Conservation (phyloP, 805 yeast genomes). For the Suhomyces canberraensis region DNA sequence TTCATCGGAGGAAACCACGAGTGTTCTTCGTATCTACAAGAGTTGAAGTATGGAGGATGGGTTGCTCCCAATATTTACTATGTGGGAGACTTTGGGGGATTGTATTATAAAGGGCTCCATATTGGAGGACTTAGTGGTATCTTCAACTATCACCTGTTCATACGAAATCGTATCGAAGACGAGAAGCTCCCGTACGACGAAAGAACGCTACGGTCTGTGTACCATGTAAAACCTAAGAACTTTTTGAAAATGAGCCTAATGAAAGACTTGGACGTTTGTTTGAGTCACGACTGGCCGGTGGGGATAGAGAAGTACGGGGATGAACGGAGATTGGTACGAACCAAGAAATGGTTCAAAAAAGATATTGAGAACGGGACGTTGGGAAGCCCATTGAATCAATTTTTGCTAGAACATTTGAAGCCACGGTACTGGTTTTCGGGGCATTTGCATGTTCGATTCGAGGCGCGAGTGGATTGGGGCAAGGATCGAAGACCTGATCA, state of each 20-base stretch:
- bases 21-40: constrained; percentile 71
- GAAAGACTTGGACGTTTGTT: constrained; percentile 48
- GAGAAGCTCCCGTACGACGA: constrained; percentile 49
- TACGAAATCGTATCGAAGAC: constrained; percentile 39
- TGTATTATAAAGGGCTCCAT: constrained; percentile 72
- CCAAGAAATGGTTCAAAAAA: constrained; percentile 62
- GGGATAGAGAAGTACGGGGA: constrained; percentile 70
- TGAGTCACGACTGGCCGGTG: constrained; percentile 95
- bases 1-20: constrained; percentile 97
- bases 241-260: constrained; percentile 52
- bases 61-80: constrained; percentile 85
- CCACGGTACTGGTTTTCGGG: constrained; percentile 86
- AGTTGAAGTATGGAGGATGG: constrained; percentile 85
- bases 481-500: no score
- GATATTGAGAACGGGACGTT: constrained; percentile 60
- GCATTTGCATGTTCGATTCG: constrained; percentile 76
- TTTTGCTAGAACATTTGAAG: constrained; percentile 47
- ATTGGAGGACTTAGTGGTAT: constrained; percentile 88
- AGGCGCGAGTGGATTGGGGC: constrained; percentile 37
- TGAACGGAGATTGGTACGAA: constrained; percentile 41
- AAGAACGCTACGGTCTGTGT: constrained; percentile 52
- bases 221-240: constrained; percentile 71
- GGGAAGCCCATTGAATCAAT: constrained; percentile 70
- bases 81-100: constrained; percentile 71
- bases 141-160: constrained; percentile 44